These are phyloP conservation scores for Russula earlei DNA, from an alignment of 768 basidiomycete genomes.

Conservation along the genomic window DNA sequence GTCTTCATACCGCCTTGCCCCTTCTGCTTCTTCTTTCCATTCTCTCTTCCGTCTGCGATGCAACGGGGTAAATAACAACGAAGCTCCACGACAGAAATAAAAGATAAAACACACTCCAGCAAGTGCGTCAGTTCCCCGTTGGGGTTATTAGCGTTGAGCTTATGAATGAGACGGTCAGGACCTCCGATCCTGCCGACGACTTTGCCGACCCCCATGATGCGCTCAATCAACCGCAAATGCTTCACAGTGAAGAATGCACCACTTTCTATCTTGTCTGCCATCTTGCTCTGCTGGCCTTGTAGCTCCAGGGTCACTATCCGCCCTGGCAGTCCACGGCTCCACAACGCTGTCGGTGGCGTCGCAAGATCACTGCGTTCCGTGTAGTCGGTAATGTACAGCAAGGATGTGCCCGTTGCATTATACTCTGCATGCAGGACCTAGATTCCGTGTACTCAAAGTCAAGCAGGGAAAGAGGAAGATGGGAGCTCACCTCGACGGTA, in stretches of 20 bases:
- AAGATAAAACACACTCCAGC: constrained; percentile 1
- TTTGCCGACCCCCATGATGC: not conserved
- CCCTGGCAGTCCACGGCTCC: not conserved
- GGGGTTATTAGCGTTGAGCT: constrained; percentile 7
- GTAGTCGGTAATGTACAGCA: constrained; percentile 17
- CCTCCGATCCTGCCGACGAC: constrained; percentile 15
- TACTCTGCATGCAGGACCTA: constrained; percentile 17
- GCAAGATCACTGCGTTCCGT: constrained; percentile 14
- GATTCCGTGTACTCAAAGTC: not conserved
- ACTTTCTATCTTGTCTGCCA: constrained; percentile 8
- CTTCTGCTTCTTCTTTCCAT: not conserved
- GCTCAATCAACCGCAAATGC: constrained; percentile 15
- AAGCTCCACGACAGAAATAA: not conserved
- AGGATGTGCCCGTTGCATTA: constrained; percentile 4
- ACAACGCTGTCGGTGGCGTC: not conserved
- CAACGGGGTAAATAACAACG: not conserved
- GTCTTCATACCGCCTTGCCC: not conserved
- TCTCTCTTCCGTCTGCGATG: constrained; percentile 5
- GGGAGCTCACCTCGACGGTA: constrained; percentile 16
- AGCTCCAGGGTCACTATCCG: constrained; percentile 16
- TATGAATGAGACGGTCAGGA: constrained; percentile 18
- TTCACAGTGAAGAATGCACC: constrained; percentile 17
- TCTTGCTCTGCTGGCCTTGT: constrained; percentile 14
- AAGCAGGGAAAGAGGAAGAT: not conserved
- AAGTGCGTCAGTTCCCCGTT: constrained; percentile 10